Base-by-base conservation (phyloP, 2,329 filamentous ascomycete genomes). In the Microsporum ferrugineum region DNA sequence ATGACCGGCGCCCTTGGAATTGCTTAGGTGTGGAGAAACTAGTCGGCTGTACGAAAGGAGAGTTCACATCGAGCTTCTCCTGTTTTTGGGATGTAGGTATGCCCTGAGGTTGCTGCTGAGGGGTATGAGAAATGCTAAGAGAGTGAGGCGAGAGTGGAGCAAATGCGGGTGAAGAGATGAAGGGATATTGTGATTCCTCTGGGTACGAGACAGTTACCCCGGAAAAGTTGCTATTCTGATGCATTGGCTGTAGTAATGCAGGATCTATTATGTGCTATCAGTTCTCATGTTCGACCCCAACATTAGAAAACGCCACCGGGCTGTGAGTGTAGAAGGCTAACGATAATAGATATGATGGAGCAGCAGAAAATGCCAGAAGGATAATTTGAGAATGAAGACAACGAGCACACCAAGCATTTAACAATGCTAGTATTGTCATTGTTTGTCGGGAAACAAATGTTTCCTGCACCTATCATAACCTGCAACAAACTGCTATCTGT, bases 41-140 rank as follows among this genome's bases (percentile, higher is more conserved):
- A 49, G 78, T 75, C 65, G 76, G 78, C 64, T 82, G 82, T 63
- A 87, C 78, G 68, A 85, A 87, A 2, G 88, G 88, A n/a, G 87
- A 89, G 12, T 55, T 55, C 49, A 55, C 29, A 8, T 55, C 49
- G 23, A 55, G 14, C 5, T 55, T 55, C 49, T 55, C 49, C 49
- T 36, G 49, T 14, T 55, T 55, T 34, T 55, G 49, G 31, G 33
- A n/a, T 36, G 29, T n/a, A 82, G 66, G 0, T 61, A 64, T 33
- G 61, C 56, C n/a, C 68, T 66, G 64, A 61, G 66, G 60, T 61
- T 63, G 59, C 65, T 62, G 59, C 62, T 65, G 27, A 64, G 58
- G 47, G 63, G 64, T 43, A 64, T 53, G 45, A 31, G 38, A 58
- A 12, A 66, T 69, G 14, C 69, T 70, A 39, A 69, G 67, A 58